These are phyloP conservation scores for Pichia sp. DNA, from an alignment of 1,139 yeast genomes.

Conservation along the genomic window DNA sequence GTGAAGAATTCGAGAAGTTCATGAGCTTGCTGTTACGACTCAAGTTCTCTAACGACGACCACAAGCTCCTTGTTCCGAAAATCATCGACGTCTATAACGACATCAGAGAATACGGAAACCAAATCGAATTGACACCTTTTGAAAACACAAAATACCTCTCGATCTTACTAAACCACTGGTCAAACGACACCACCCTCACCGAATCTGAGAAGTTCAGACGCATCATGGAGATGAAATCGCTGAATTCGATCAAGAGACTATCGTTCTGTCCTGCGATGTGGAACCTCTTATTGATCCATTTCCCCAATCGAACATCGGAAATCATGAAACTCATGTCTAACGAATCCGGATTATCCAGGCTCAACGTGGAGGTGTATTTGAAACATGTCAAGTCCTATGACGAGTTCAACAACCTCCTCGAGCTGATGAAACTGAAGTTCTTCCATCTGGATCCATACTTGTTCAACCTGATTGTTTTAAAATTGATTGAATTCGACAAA, in stretches of 20 bases:
- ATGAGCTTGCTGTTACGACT: constrained; percentile 17
- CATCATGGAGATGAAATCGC: constrained; percentile 2
- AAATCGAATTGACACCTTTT: constrained; percentile 21
- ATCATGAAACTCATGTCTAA: constrained; percentile 18
- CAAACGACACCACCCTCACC: not conserved
- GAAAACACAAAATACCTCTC: constrained; percentile 26
- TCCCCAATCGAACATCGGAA: constrained; percentile 12
- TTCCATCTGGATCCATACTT: constrained; percentile 27
- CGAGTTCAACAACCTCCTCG: constrained; percentile 22
- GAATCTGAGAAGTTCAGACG: constrained; percentile 4
- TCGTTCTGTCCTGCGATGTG: constrained; percentile 15
- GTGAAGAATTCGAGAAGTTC: constrained; percentile 25
- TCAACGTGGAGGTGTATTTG: constrained; percentile 10
- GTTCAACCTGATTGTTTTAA: constrained; percentile 16
- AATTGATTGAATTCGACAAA: constrained; percentile 21
- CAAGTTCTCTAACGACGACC: constrained; percentile 15
- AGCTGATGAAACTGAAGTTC: constrained; percentile 18
- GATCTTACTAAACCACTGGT: constrained; percentile 15
- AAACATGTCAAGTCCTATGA: constrained; percentile 6
- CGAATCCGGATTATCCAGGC: constrained; percentile 17
- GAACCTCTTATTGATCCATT: constrained; percentile 14
- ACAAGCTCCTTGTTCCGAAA: constrained; percentile 13
- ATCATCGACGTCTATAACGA: constrained; percentile 22
- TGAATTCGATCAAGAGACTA: not conserved
- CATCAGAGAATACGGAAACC: constrained; percentile 18